Evolutionary conservation across 2,329 filamentous ascomycete genomes (phyloP).

Genomic region (Dichotomopilus funicola): DNA sequence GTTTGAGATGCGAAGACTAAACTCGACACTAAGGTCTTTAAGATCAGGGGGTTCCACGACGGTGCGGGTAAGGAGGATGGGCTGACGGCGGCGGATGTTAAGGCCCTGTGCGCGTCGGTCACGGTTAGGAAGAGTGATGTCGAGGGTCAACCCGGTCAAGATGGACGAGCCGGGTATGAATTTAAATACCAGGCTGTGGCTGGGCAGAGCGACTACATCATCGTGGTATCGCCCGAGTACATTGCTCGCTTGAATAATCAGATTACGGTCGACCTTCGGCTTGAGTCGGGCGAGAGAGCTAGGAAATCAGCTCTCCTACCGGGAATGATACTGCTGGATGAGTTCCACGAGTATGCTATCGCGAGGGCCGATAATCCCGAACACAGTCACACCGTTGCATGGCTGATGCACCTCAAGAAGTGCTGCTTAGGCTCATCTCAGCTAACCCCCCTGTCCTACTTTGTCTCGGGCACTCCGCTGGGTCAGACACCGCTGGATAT

Average conservation of each 20-base stretch:
- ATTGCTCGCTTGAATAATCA: constrained; percentile 5
- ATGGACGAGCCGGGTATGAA: neutral
- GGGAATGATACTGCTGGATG: constrained; percentile 20
- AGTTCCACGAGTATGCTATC: constrained; percentile 22
- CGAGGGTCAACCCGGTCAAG: no score
- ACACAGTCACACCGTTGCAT: constrained; percentile 2
- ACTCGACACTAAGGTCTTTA: constrained; percentile 18
- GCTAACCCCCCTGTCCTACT: constrained; percentile 15
- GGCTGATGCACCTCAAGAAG: constrained; percentile 19
- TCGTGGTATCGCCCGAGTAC: constrained; percentile 14
- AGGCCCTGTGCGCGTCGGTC: constrained; percentile 4
- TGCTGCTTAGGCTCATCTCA: constrained; percentile 3
- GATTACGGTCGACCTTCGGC: constrained; percentile 4
- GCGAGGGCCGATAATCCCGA: neutral
- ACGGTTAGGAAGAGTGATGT: neutral
- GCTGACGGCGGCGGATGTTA: constrained; percentile 9
- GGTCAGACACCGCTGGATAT: constrained; percentile 16
- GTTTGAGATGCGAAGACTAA: constrained; percentile 19
- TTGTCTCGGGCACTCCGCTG: constrained; percentile 22
- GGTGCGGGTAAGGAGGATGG: constrained; percentile 12
- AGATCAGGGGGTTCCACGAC: constrained; percentile 11
- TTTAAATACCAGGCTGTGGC: constrained; percentile 3
- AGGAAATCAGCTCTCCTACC: constrained; percentile 16
- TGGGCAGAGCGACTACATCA: constrained; percentile 15
- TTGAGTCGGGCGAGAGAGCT: neutral